These are phyloP conservation scores for Inonotus hispidus DNA, from an alignment of 1,284 basidiomycete genomes.

Conservation along the genomic window DNA sequence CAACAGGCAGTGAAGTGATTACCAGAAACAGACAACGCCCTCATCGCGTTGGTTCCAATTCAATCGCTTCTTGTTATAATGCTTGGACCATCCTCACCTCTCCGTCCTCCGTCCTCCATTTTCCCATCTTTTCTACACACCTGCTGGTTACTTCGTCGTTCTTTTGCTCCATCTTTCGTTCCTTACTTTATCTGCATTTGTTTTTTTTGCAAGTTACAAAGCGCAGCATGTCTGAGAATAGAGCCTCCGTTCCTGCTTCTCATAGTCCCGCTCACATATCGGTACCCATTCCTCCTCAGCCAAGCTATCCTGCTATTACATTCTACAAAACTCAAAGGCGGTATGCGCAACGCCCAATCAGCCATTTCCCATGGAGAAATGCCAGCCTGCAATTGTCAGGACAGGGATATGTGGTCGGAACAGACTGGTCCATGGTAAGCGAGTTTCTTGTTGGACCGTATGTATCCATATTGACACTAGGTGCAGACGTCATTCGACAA, in stretches of 20 bases:
- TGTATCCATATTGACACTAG: background rate
- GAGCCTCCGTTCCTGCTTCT: background rate
- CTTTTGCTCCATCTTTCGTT: background rate
- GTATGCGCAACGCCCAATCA: background rate
- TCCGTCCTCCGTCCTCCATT: background rate
- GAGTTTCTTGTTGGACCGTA: background rate
- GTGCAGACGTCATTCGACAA: conserved; percentile 6
- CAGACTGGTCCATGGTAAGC: conserved; percentile 6
- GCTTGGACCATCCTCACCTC: background rate
- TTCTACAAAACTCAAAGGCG: background rate
- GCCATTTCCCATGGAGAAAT: background rate
- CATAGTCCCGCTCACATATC: background rate
- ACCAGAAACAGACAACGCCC: conserved; percentile 8
- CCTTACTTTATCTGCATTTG: background rate
- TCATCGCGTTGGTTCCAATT: background rate
- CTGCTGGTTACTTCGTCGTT: background rate
- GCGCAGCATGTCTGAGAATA: background rate
- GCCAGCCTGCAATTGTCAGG: background rate
- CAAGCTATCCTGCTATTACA: background rate
- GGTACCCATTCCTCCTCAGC: background rate
- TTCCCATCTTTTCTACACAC: background rate
- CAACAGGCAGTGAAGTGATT: background rate
- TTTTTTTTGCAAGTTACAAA: background rate
- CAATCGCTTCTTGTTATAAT: background rate
- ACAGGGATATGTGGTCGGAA: background rate